Evolutionary conservation across 306 rosid genomes (phyloP), one percentile per base, ranked within the genome.

Genomic region (Fragaria ananassa): DNA sequence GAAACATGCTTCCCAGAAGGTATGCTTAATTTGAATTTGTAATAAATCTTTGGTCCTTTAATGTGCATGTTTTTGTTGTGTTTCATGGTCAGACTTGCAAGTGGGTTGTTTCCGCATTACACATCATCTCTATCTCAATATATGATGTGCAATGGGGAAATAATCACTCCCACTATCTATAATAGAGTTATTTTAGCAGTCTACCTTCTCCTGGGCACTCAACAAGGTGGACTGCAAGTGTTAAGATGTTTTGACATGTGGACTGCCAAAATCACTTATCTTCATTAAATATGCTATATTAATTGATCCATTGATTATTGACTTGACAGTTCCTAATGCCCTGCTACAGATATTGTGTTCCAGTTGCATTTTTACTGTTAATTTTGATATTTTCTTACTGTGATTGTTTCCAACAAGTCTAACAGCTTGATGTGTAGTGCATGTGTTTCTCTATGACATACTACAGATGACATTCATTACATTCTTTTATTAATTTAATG

Each of bases 1-100:
- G 86, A 87, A 88, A 78, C 89, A 86, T 78, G 95, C 93, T 46
- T 90, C 97, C 41, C 91, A 91, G 78, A 95, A 95, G 97, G 98
- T 92, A 82, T 35, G 47, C 70, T 39, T 39, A 54, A 4, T 61
- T 42, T 68, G 63, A 68, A 62, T 70, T 44, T 51, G 41, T 12
- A 75, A 35, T 35, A 13, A 17, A 56, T 56, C 60, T 35, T 50
- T 72, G 41, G 67, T 37, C 25, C 19, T 56, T 45, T 56, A 7
- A 39, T 72, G 34, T 12, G 10, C 42, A 25, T 61, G 21, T 62
- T 34, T 29, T 15, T 31, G 37, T 15, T 6, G 8, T 31, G 21
- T 6, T 23, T 58, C 35, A 4, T 25, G 2, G 64, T 58, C 64
- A 11, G 64, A 25, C 13, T 4, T 23, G 27, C 12, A n/a, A 25